phyloP scores from a whole-genome alignment of 768 basidiomycete species.

The Leccinum ochraceum region DNA sequence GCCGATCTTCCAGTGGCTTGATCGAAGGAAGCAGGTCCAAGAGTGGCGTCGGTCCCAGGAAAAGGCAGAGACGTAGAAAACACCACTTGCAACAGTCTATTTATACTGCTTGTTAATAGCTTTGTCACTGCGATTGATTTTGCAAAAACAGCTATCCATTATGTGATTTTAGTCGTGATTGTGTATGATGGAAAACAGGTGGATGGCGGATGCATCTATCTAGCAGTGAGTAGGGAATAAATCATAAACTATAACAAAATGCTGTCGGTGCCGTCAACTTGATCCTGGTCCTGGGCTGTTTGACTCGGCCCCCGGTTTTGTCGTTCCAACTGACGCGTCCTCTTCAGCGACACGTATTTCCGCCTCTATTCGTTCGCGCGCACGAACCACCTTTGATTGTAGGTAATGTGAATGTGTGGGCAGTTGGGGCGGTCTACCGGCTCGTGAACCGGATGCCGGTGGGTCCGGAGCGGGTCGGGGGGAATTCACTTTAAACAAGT shows the following conservation, averaged over 20 bases:
- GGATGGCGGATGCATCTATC: conserved; percentile 23
- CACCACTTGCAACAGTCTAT: neutral
- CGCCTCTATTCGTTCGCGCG: conserved; percentile 92
- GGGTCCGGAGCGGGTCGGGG: conserved; percentile 57
- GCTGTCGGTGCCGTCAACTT: conserved; percentile 19
- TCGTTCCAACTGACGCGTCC: conserved; percentile 13
- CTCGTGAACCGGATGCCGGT: conserved; percentile 37
- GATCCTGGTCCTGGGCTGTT: conserved; percentile 21
- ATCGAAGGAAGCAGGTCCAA: conserved; percentile 29
- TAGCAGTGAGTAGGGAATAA: conserved; percentile 22
- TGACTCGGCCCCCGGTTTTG: conserved; percentile 23
- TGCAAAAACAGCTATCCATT: conserved; percentile 10
- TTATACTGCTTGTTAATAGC: neutral
- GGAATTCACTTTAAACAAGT: conserved; percentile 88
- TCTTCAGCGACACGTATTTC: conserved; percentile 49
- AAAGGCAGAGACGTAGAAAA: conserved; percentile 2
- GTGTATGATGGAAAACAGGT: conserved; percentile 18
- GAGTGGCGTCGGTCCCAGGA: conserved; percentile 21
- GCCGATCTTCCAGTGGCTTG: conserved; percentile 48
- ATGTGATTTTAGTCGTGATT: conserved; percentile 12
- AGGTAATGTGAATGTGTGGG: conserved; percentile 83
- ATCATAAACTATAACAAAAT: conserved; percentile 10
- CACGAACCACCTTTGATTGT: conserved; percentile 95
- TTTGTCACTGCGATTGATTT: neutral
- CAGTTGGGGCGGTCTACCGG: conserved; percentile 44